These are phyloP conservation scores for Bruguiera hainesii DNA, from an alignment of 441 rosid species.

Conservation along the genomic window DNA sequence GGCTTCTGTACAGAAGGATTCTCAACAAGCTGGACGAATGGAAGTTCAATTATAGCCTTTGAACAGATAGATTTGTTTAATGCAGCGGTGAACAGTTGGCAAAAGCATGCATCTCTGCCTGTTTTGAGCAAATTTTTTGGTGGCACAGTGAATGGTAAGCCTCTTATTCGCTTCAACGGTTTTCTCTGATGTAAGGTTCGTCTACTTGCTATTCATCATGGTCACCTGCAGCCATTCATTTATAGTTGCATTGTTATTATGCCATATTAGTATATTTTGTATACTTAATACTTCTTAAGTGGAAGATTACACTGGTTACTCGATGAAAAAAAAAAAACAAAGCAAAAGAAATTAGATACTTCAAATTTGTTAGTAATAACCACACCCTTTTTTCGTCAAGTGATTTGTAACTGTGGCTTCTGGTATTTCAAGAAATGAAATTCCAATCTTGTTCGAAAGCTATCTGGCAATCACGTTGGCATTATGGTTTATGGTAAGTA, in stretches of 20 bases:
- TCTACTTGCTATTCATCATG: conserved; percentile 10
- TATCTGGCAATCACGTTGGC: too few species aligned
- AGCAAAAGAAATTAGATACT: too few species aligned
- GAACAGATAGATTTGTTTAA: conserved; percentile 44
- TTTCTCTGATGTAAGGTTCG: conserved; percentile 17
- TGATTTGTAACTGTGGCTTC: too few species aligned
- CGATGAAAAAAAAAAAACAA: not conserved
- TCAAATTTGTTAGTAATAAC: too few species aligned
- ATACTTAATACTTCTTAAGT: conserved; percentile 35
- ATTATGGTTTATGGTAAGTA: too few species aligned
- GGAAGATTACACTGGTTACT: conserved; percentile 24
- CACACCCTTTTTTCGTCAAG: too few species aligned
- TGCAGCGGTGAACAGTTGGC: conserved; percentile 2
- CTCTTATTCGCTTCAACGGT: conserved; percentile 21
- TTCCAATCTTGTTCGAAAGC: too few species aligned
- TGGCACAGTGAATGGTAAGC: conserved; percentile 10
- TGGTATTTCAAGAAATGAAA: too few species aligned
- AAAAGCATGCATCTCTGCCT: conserved; percentile 13
- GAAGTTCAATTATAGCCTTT: conserved; percentile 93
- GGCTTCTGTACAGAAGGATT: conserved; percentile 43
- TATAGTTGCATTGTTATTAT: conserved; percentile 30
- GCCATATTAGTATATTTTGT: conserved; percentile 31
- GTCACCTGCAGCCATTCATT: conserved; percentile 12
- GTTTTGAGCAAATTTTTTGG: conserved; percentile 23
- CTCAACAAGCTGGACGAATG: conserved; percentile 50